phyloP scores from a whole-genome alignment of 768 basidiomycete species.

The Harrya chromipes region DNA sequence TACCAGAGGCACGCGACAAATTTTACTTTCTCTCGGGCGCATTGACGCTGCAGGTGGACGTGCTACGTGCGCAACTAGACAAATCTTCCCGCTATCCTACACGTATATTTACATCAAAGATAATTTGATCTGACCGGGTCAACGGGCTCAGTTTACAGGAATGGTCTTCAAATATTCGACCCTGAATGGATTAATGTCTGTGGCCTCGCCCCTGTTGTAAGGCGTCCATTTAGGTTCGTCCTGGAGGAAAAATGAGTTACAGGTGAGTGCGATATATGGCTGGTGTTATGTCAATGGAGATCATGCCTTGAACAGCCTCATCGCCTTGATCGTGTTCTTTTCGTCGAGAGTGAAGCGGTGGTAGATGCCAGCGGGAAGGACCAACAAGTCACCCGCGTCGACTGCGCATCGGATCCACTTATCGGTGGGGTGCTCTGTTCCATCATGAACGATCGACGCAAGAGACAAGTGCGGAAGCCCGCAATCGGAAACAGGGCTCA shows the following conservation, averaged over 20 bases:
- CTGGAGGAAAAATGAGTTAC: slow-evolving; percentile 35
- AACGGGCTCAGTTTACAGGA: slow-evolving; percentile 28
- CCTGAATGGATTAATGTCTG: slow-evolving; percentile 64
- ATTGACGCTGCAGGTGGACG: too few relatives aligned
- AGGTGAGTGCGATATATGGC: not conserved
- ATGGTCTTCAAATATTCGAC: slow-evolving; percentile 56
- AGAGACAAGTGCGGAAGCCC: not conserved
- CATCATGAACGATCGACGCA: not conserved
- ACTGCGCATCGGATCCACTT: slow-evolving; percentile 82
- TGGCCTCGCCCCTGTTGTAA: slow-evolving; percentile 57
- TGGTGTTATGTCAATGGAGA: not conserved
- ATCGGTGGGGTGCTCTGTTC: slow-evolving; percentile 60
- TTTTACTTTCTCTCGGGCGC: too few relatives aligned
- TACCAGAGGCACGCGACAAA: too few relatives aligned
- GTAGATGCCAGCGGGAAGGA: slow-evolving; percentile 89
- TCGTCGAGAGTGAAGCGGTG: slow-evolving; percentile 92
- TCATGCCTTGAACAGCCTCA: slow-evolving; percentile 81
- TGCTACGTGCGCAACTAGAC: too few relatives aligned
- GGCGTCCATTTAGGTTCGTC: slow-evolving; percentile 93
- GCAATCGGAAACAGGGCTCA: slow-evolving; percentile 31
- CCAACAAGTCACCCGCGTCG: slow-evolving; percentile 75
- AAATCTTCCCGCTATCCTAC: too few relatives aligned
- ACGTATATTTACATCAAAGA: not conserved
- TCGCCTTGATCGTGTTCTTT: slow-evolving; percentile 65
- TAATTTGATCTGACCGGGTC: not conserved